phyloP scores from a whole-genome alignment of 2,329 filamentous ascomycete genomes.

The Aspergillus fumigatiaffinis region DNA sequence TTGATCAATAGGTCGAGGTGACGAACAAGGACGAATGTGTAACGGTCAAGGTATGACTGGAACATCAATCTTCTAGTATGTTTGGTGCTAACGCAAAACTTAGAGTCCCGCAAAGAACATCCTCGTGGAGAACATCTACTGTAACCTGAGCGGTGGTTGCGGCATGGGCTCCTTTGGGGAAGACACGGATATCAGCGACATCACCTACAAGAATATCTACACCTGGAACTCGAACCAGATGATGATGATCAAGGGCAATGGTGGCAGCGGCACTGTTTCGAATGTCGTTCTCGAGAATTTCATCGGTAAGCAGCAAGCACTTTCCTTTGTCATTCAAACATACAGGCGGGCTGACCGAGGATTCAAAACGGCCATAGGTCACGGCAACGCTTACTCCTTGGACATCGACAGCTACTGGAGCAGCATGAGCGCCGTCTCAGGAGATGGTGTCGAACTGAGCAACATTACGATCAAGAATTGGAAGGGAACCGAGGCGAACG shows the following conservation, averaged over 20 bases:
- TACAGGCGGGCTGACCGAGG: background rate
- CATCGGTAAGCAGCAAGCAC: conserved; percentile 31
- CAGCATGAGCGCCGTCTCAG: conserved; percentile 38
- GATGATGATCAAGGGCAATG: conserved; percentile 61
- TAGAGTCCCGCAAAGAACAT: conserved; percentile 50
- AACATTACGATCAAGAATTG: conserved; percentile 55
- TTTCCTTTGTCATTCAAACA: background rate
- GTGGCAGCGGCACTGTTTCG: conserved; percentile 51
- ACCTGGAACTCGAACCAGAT: conserved; percentile 59
- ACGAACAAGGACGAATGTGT: conserved; percentile 62
- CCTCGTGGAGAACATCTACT: conserved; percentile 58
- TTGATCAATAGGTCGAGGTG: conserved; percentile 44
- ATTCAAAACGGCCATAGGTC: conserved; percentile 33
- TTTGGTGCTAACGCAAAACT: background rate
- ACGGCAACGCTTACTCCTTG: conserved; percentile 56
- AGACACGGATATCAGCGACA: conserved; percentile 49
- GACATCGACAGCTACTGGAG: conserved; percentile 55
- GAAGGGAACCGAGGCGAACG: conserved; percentile 51
- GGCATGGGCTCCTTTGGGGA: conserved; percentile 54
- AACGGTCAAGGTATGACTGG: conserved; percentile 46
- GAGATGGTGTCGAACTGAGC: conserved; percentile 50
- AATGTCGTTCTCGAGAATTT: conserved; percentile 54
- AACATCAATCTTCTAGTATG: background rate
- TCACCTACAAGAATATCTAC: conserved; percentile 56
- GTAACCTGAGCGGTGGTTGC: conserved; percentile 59